Conservation (phyloP, 768 basidiomycete species). For the Rhodotorula sphaerocarpa region DNA sequence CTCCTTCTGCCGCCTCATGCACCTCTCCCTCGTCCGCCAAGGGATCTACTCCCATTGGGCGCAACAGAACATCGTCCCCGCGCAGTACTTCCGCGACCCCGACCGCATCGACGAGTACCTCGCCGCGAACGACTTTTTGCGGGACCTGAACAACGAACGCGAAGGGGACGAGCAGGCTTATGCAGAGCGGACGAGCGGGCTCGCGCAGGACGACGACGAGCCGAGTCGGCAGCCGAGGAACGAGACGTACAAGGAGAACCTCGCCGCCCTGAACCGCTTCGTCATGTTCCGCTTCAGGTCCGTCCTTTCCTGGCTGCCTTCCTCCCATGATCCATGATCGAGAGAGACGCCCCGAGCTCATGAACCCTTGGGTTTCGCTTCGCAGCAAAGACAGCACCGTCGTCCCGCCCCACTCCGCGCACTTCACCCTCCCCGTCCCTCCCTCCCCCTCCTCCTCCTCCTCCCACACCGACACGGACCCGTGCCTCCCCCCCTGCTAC, state of each 20-base stretch:
- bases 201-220: neutral
- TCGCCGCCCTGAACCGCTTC: slow-evolving; percentile 33
- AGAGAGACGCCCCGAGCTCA: no score
- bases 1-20: slow-evolving; percentile 32
- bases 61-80: slow-evolving; percentile 38
- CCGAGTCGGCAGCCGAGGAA: slow-evolving; percentile 20
- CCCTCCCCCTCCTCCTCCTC: slow-evolving; percentile 10
- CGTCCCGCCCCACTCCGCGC: slow-evolving; percentile 31
- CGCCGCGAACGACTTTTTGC: slow-evolving; percentile 40
- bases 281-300: slow-evolving; percentile 39
- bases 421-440: slow-evolving; percentile 36
- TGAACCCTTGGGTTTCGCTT: neutral
- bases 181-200: no score
- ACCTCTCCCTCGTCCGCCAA: slow-evolving; percentile 31
- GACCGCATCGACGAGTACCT: slow-evolving; percentile 43
- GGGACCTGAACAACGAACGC: slow-evolving; percentile 44
- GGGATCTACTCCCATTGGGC: slow-evolving; percentile 35
- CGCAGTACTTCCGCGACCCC: slow-evolving; percentile 47
- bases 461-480: no score
- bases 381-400: slow-evolving; percentile 36
- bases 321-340: neutral
- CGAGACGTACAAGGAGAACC: slow-evolving; percentile 32
- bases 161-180: slow-evolving; percentile 30
- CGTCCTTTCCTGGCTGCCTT: neutral
- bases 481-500: slow-evolving; percentile 20